Conservation (phyloP, 2,329 filamentous ascomycete genomes). For the Cladophialophora bantiana region DNA sequence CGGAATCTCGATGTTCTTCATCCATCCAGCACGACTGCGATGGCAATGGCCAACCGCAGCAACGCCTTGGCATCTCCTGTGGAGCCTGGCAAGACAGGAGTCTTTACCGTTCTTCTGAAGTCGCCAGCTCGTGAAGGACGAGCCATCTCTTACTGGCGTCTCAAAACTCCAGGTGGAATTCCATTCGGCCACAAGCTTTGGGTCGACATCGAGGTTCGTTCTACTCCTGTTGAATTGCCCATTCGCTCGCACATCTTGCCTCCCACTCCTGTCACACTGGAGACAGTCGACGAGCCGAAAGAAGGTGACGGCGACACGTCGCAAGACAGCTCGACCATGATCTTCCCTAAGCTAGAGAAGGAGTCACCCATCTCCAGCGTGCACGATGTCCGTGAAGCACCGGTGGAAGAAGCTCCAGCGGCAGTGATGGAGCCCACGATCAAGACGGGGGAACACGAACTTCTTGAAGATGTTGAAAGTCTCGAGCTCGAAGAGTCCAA, state of each 20-base stretch:
- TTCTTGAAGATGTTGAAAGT: conserved; percentile 66
- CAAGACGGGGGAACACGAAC: conserved; percentile 59
- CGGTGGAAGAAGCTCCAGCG: conserved; percentile 42
- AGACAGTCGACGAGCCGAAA: conserved; percentile 46
- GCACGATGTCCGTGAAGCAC: conserved; percentile 63
- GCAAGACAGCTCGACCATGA: conserved; percentile 70
- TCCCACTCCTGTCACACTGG: conserved; percentile 24
- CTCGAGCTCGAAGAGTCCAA: conserved; percentile 58
- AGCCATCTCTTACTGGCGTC: conserved; percentile 93
- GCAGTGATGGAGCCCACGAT: conserved; percentile 45
- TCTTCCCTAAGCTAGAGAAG: conserved; percentile 95
- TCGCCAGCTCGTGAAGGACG: conserved; percentile 78
- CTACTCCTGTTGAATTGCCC: conserved; percentile 38
- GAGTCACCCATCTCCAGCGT: conserved; percentile 84
- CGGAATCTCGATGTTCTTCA: conserved; percentile 82
- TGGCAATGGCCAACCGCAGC: conserved; percentile 81
- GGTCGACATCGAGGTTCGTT: conserved; percentile 83
- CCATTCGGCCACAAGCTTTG: conserved; percentile 93
- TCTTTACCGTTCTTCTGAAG: conserved; percentile 85
- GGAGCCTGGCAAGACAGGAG: conserved; percentile 73
- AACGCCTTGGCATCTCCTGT: conserved; percentile 75
- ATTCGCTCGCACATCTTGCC: conserved; percentile 28
- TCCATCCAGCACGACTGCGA: conserved; percentile 77
- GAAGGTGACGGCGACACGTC: conserved; percentile 42
- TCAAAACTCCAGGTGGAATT: conserved; percentile 79